Base-by-base conservation (phyloP, 1,139 yeast species). In the Yamadazyma oceani region DNA sequence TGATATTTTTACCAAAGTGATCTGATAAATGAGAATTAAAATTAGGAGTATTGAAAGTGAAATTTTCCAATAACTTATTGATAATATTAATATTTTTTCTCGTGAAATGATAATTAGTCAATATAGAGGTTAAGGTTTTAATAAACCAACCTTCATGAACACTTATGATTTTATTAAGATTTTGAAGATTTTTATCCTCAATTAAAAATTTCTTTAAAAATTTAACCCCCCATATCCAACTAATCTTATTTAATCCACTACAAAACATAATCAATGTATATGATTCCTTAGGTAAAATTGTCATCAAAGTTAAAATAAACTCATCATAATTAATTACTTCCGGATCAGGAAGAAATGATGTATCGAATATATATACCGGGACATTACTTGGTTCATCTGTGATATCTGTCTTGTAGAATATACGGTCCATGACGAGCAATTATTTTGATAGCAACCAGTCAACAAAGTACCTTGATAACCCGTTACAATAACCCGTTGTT, bases 131-230 rank as follows among this genome's bases (percentile, higher is more conserved):
- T 26, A 89, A 74, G 0, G 96, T 84, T 50, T 89, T 79, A 13
- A 88, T 78, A 64, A 92, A 78, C 92, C 96, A 89, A 37, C 87
- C 84, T 52, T 90, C 97, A 59, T 92, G 97, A 4, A 92, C 96
- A 28, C 90, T 75, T 48, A 84, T 85, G 3, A 88, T 69, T 50
- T 80, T 82, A 26, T 53, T 45, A 27, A 65, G 69, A 42, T 76
- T 75, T 42, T 76, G 74, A 17, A 49, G 35, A 37, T 74, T 49
- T 13, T 45, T 33, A 27, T 54, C 50, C 39, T 55, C 68, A 11
- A 73, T 72, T n/a, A 90, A 80, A 32, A 92, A 73, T 49, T 75
- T 64, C 47, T 85, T 78, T 51, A 87, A 78, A 44, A 90, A 81
- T 52, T 80, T 83, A 32, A 90, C 69, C 31, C 90, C 87, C 78